Evolutionary conservation across 2,329 filamentous ascomycete species (phyloP).

Genomic region (Hymenoscyphus fructigenus): DNA sequence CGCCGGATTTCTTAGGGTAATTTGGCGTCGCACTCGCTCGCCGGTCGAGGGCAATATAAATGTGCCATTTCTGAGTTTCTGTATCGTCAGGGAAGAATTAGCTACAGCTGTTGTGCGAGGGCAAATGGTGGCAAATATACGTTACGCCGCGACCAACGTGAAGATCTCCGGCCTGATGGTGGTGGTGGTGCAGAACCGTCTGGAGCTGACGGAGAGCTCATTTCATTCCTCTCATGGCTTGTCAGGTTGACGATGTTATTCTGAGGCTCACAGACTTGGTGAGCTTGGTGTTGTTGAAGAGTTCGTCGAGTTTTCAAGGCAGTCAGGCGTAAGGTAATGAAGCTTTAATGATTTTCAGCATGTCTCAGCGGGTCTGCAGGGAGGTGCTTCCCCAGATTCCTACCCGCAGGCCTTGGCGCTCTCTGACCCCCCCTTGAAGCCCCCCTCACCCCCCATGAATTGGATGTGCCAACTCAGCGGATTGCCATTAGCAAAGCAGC

Average conservation of each 20-base stretch:
- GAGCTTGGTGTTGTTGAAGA: background rate
- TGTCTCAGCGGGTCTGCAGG: background rate
- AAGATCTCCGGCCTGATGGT: constrained; percentile 25
- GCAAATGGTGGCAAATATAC: constrained; percentile 23
- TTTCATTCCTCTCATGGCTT: constrained; percentile 28
- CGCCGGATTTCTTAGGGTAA: constrained; percentile 66
- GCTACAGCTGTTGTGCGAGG: constrained; percentile 4
- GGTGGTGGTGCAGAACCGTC: constrained; percentile 28
- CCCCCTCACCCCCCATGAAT: no score
- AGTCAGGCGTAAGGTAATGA: background rate
- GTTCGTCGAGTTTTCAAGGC: background rate
- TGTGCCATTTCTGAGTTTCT: constrained; percentile 80
- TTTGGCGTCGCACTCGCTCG: constrained; percentile 76
- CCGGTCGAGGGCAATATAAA: constrained; percentile 86
- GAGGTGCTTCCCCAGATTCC: background rate
- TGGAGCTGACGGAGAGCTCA: constrained; percentile 35
- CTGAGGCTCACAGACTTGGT: background rate
- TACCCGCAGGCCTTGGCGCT: background rate
- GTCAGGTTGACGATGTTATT: background rate
- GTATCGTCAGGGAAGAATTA: constrained; percentile 4
- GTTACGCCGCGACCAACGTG: constrained; percentile 27
- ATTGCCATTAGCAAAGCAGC: background rate
- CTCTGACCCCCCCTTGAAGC: background rate
- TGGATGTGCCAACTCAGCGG: no score
- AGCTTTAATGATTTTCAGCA: background rate